phyloP scores from a whole-genome alignment of 352 stramenopile species.

The Globisporangium nagaii region DNA sequence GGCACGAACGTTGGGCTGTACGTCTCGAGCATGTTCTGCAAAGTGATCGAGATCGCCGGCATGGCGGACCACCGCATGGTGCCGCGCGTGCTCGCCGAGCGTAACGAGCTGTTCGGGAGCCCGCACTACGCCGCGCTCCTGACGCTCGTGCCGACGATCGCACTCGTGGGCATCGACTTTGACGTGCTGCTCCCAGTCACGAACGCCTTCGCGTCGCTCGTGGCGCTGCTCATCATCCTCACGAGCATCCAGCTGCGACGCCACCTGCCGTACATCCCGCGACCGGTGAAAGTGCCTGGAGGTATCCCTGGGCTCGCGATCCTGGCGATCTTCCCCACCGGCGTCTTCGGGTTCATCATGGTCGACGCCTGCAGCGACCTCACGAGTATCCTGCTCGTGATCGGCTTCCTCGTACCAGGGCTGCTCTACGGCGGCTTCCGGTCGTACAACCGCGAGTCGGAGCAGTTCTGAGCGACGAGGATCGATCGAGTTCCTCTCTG shows the following conservation, averaged over 20 bases:
- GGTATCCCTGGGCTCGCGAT: conserved; percentile 12
- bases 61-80: conserved; percentile 74
- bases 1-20: conserved; percentile 87
- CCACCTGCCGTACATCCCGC: conserved; percentile 33
- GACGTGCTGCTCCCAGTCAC: conserved; percentile 62
- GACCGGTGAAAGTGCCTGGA: conserved; percentile 27
- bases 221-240: conserved; percentile 75
- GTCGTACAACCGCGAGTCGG: not conserved
- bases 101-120: conserved; percentile 17
- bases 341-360: conserved; percentile 14
- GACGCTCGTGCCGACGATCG: conserved; percentile 16
- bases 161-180: conserved; percentile 32
- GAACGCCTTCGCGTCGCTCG: conserved; percentile 80
- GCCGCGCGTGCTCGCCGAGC: conserved; percentile 58
- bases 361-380: conserved; percentile 7
- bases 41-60: conserved; percentile 73
- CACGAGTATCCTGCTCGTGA: conserved; percentile 4
- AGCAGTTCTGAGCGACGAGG: not conserved
- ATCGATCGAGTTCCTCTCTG: no score
- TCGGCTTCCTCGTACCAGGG: conserved; percentile 9
- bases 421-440: conserved; percentile 4
- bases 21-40: conserved; percentile 83
- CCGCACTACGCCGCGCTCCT: conserved; percentile 18
- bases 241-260: conserved; percentile 82
- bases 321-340: conserved; percentile 15